Percentiles rank a stretch among this genome's conserved stretches.
These are phyloP conservation scores for Aspergillus bridgeri DNA, from an alignment of 495 filamentous ascomycete genomes.

Conservation along the genomic window DNA sequence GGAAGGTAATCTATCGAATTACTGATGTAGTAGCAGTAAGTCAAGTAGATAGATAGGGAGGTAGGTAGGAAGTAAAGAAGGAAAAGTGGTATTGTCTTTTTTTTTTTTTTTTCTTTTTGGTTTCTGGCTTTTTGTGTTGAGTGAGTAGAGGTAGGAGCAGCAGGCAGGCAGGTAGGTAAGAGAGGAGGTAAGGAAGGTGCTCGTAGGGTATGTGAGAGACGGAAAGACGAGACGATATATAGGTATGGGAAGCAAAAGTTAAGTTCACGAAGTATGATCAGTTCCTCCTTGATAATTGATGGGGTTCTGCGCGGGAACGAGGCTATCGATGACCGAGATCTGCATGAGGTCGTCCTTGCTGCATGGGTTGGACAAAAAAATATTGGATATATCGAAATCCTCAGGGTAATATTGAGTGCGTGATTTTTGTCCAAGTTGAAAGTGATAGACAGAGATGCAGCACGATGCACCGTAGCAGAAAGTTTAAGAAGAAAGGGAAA, in stretches of 20 bases:
- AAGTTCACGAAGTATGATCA: slow-evolving; percentile 6
- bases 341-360: slow-evolving; percentile 18
- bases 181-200: background rate
- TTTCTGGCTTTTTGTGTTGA: too few relatives aligned
- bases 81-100: too few relatives aligned
- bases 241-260: background rate
- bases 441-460: background rate
- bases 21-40: background rate
- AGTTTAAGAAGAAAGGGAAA: background rate
- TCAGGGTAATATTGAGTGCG: background rate
- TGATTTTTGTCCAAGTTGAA: background rate
- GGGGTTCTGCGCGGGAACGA: slow-evolving; percentile 18
- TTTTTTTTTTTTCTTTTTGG: too few relatives aligned
- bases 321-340: slow-evolving; percentile 13
- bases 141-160: background rate
- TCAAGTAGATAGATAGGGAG: background rate
- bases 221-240: background rate
- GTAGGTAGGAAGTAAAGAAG: too few relatives aligned
- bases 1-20: slow-evolving; percentile 5
- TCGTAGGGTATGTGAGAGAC: background rate
- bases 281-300: slow-evolving; percentile 23
- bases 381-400: background rate
- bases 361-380: slow-evolving; percentile 8
- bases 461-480: background rate
- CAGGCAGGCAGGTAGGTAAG: background rate